Evolutionary conservation across 2,329 filamentous ascomycete species (phyloP), one percentile per base, ranked within the genome.

Genomic region (Stenocarpella maydis): DNA sequence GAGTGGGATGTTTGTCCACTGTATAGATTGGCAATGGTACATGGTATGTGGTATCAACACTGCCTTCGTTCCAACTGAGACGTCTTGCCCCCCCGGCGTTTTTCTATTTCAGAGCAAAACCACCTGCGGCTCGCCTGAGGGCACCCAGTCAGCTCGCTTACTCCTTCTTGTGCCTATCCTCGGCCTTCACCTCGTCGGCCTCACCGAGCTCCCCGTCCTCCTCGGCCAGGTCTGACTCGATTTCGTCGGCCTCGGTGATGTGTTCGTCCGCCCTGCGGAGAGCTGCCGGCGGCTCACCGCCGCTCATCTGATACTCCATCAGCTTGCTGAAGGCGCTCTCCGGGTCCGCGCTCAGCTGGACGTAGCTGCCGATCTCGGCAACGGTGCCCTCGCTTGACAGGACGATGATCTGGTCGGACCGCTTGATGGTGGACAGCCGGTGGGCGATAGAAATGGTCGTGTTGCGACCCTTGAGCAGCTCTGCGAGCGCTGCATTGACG

Each of bases 221-320:
- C 50, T 81, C 79, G 71, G 83, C 82, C 37, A 85, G 76, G 28
- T 85, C 83, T 69, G 84, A 81, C 74, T 86, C 84, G 28, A 87
- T 82, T 74, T 85, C 84, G 75, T 88, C 86, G 5, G 75, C 79
- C 75, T 88, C 85, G 0, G 83, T 84, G 50, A 88, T 82, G 69
- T 83, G 79, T 4, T 79, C 78, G 12, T 77, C 77, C 3, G 74
- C 74, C n/a, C 76, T 77, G 58, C 71, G 77, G 24, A 73, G 77
- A 41, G 83, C 81, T 4, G 85, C 78, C 0, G 84, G 79, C 10
- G 84, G 76, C 68, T 97, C 94, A 10, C 92, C 92, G 15, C 95
- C 95, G 75, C 88, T 96, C 89, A 98, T 92, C 82, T 99, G 96
- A 95, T 95, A 98, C 81, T 98, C 95, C 96, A 99, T 99, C 65